Percentiles rank a stretch among this genome's conserved stretches.
Conservation (phyloP, 1,139 yeast species). For the Yamadazyma aaseri region DNA sequence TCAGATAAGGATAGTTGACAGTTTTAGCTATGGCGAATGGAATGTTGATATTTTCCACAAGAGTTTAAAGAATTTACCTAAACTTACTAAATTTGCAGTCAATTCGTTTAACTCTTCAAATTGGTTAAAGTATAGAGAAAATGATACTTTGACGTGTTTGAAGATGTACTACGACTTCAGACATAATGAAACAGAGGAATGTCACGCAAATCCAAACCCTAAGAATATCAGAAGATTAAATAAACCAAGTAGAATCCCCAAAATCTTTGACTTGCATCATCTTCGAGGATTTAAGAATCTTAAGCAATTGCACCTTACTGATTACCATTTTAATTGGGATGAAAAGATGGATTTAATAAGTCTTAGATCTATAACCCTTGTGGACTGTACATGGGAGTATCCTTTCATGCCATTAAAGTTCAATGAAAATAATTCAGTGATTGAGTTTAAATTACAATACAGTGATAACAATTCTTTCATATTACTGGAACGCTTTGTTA, state of each 20-base stretch:
- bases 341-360: slow-evolving; percentile 9
- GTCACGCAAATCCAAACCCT: slow-evolving; percentile 18
- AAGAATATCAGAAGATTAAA: slow-evolving; percentile 17
- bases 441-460: slow-evolving; percentile 26
- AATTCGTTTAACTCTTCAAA: slow-evolving; percentile 39
- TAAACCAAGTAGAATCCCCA: slow-evolving; percentile 19
- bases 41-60: slow-evolving; percentile 30
- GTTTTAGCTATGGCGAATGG: slow-evolving; percentile 44
- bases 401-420: slow-evolving; percentile 39
- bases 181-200: slow-evolving; percentile 21
- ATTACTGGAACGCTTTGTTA: slow-evolving; percentile 36
- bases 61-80: slow-evolving; percentile 21
- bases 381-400: slow-evolving; percentile 46
- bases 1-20: slow-evolving; percentile 30
- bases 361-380: slow-evolving; percentile 18
- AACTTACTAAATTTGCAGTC: slow-evolving; percentile 23
- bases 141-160: slow-evolving; percentile 19
- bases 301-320: slow-evolving; percentile 21
- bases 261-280: slow-evolving; percentile 34
- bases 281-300: slow-evolving; percentile 24
- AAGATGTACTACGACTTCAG: slow-evolving; percentile 27
- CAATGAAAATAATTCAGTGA: slow-evolving; percentile 24
- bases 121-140: slow-evolving; percentile 40
- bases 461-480: slow-evolving; percentile 31
- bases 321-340: slow-evolving; percentile 37